A percentile compares a stretch with the other conserved stretches of the same genome.
These are phyloP conservation scores for Coprinopsis marcescibilis DNA, from an alignment of 768 basidiomycete species.

Conservation along the genomic window DNA sequence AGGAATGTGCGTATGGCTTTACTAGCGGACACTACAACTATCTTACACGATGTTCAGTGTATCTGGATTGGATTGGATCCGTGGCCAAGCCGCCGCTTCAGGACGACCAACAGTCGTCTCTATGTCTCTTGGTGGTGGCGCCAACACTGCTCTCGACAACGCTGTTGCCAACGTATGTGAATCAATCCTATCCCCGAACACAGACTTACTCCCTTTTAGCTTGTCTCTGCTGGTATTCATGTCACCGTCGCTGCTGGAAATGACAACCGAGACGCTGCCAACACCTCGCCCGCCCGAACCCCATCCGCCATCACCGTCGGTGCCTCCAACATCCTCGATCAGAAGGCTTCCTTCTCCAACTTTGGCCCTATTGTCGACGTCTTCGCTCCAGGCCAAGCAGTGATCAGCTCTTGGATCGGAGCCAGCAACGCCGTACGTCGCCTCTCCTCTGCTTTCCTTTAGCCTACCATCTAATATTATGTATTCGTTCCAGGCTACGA, in stretches of 20 bases:
- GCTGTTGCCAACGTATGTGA: conserved; percentile 21
- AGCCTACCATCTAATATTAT: neutral
- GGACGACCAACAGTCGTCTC: conserved; percentile 25
- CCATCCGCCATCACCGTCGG: conserved; percentile 27
- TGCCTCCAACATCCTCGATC: conserved; percentile 23
- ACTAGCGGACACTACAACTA: too few species aligned
- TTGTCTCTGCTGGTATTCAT: conserved; percentile 24
- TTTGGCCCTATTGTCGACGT: conserved; percentile 27
- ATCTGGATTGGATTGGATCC: conserved; percentile 26
- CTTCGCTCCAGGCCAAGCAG: conserved; percentile 26
- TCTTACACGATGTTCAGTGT: conserved; percentile 14
- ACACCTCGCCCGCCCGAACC: conserved; percentile 23
- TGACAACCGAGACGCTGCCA: conserved; percentile 18
- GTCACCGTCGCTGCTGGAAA: conserved; percentile 29
- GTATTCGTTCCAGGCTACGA: conserved; percentile 16
- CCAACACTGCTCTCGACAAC: conserved; percentile 21
- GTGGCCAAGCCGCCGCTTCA: conserved; percentile 11
- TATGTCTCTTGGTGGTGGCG: conserved; percentile 29
- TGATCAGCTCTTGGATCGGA: conserved; percentile 9
- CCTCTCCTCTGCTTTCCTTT: neutral
- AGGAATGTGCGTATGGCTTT: conserved; percentile 12
- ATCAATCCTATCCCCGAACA: too few species aligned
- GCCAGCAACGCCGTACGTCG: conserved; percentile 17
- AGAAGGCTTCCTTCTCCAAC: conserved; percentile 26
- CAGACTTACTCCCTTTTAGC: conserved; percentile 11